Evolutionary conservation across 1,139 yeast genomes (phyloP), one percentile per base, ranked within the genome.

Genomic region (Yamadazyma conglobata): DNA sequence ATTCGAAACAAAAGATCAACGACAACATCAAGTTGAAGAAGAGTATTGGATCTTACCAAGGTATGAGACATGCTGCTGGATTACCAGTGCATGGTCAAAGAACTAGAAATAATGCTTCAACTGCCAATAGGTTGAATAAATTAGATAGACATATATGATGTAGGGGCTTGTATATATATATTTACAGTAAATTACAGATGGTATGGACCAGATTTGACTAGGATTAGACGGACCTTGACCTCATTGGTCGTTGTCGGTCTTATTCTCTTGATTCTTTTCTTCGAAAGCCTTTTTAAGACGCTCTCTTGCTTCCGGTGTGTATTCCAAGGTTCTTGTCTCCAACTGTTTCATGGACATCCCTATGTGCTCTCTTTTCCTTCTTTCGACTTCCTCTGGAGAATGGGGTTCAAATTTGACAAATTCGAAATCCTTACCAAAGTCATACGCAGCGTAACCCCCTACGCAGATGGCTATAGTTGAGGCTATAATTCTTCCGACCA

Each of bases 41-140:
- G 58, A 65, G 72, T 42, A 88, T 82, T 34, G 96, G 96, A 17
- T 79, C 93, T 18, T 86, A 82, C 54, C 80, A 79, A 37, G 99
- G 99, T 63, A 61, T 79, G 50, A 79, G 98, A 63, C 98, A 91
- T 56, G 84, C 88, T 31, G 68, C 77, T 62, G 89, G 93, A 35
- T 69, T 82, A 37, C 97, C 97, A 13, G 97, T 88, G 23, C 80
- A 83, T 54, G 98, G 98, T 50, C 98, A 91, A 69, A 74, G 82
- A 41, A 91, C 98, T 12, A 79, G 87, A 65, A 86, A 83, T 41
- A 91, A 91, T 54, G 95, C 94, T 18, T 71, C 72, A 50, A 91
- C 95, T 15, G 98, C 98, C 20, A 79, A 79, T 62, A 81, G 77
- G 59, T 73, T 89, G 59, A 91, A 91, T 61, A 79, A 73, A 49